Conservation (phyloP, 2,329 filamentous ascomycete genomes). For the Huntiella savannae region DNA sequence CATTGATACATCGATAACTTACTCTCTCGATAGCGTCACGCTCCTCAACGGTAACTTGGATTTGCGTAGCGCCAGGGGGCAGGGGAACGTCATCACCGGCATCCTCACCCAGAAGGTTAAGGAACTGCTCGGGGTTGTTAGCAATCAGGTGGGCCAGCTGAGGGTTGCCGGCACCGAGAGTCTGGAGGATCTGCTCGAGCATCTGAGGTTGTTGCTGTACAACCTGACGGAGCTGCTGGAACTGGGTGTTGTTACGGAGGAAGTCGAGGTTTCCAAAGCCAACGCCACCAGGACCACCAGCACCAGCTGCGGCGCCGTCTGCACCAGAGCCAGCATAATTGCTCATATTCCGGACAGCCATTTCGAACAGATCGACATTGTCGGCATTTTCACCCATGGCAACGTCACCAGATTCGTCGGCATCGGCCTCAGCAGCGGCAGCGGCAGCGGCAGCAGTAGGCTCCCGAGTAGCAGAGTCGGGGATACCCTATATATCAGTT, state of each 20-base stretch:
- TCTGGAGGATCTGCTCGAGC: slow-evolving; percentile 94
- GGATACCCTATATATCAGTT: slow-evolving; percentile 51
- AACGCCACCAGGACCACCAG: slow-evolving; percentile 29
- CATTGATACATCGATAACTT: slow-evolving; percentile 16
- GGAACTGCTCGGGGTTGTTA: slow-evolving; percentile 80
- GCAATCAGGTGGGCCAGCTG: slow-evolving; percentile 84
- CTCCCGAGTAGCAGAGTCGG: slow-evolving; percentile 52
- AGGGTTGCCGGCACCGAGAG: slow-evolving; percentile 86
- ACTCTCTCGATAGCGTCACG: slow-evolving; percentile 91
- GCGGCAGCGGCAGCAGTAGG: slow-evolving; percentile 21
- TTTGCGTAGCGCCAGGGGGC: slow-evolving; percentile 73
- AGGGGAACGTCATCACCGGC: slow-evolving; percentile 66
- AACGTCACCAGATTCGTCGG: slow-evolving; percentile 21
- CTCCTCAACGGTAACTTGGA: slow-evolving; percentile 88
- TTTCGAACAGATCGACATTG: slow-evolving; percentile 77
- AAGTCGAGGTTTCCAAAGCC: slow-evolving; percentile 74
- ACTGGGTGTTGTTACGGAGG: slow-evolving; percentile 85
- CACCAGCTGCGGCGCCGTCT: slow-evolving; percentile 27
- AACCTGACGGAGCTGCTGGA: slow-evolving; percentile 91
- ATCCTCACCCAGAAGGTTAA: slow-evolving; percentile 77
- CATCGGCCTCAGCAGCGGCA: slow-evolving; percentile 22
- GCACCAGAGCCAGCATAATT: slow-evolving; percentile 7
- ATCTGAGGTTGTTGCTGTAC: slow-evolving; percentile 96
- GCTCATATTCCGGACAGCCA: slow-evolving; percentile 51
- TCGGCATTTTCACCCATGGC: slow-evolving; percentile 34